Evolutionary conservation across 2,329 filamentous ascomycete genomes (phyloP), one percentile per base, ranked within the genome.

Genomic region (Aspergillus cejpii): DNA sequence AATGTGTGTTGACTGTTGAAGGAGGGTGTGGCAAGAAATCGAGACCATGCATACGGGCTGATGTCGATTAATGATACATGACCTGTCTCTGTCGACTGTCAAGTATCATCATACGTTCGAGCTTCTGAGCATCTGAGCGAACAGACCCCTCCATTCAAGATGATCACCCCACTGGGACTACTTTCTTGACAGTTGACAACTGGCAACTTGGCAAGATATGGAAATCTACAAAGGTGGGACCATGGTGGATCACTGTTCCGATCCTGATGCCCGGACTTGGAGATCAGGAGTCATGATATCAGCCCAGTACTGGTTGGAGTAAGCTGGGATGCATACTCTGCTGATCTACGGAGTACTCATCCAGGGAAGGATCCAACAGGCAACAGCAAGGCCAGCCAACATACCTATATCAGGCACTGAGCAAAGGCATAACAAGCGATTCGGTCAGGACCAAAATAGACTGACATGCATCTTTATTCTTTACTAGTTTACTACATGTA

Each of bases 31-130:
- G 33, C 27, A 26, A 46, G 20, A 46, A n/a, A 37, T 27, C 37
- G 33, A 27, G 39, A 36, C 21, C 24, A 39, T 46, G 39, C 44
- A 46, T 43, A 43, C 31, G 39, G 33, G 33, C 44, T 46, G 44
- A 42, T 17, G 24, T 11, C 19, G n/a, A 34, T 15, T 12, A 6
- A 34, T 34, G 7, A 19, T 34, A 34, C 28, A n/a, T n/a, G n/a
- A n/a, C n/a, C n/a, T n/a, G n/a, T n/a, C 28, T 31, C 28, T 8
- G 28, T 8, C 15, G 6, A 31, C 3, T 29, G 15, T 14, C n/a
- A 14, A 17, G 31, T 34, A 34, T 11, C 6, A 20, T 34, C 5
- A n/a, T 34, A 34, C 17, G 31, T 20, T 20, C 31, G 5, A 20
- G 17, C 31, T 34, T 19, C 17, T 34, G 14, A 12, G 14, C 10